Base-by-base conservation (phyloP, 1,139 yeast species). In the Zhuliangozyma blackwelliae region DNA sequence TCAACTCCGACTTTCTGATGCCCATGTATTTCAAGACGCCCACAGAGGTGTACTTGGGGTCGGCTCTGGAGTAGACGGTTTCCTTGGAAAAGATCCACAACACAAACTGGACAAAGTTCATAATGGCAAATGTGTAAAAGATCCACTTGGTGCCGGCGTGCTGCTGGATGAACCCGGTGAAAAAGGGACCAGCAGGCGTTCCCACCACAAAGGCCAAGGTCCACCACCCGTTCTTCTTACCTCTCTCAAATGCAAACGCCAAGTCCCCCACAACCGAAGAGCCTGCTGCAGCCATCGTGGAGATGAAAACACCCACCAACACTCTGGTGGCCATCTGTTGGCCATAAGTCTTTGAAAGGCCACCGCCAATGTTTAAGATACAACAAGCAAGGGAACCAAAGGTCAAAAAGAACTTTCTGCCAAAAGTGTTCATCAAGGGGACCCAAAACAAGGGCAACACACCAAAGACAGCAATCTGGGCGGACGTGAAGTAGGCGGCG, bases 171-270 rank as follows among this genome's bases (percentile, higher is more conserved):
- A 49, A 49, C 10, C 52, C 52, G 31, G 47, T 40, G 10, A 49
- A 28, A 33, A 49, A 46, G 7, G 52, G 50, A 16, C 52, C 52
- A 11, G 33, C 36, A 12, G 49, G 44, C 26, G 52, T 49, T 26
- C 52, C 52, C 22, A 47, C 32, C 30, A 46, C 41, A n/a, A 40
- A 39, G 9, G 42, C 49, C 8, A 47, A 12, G 11, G 49, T 41
- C 52, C 52, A 49, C 49, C 49, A 45, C 12, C 52, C 52, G 28
- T 47, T 49, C 33, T 47, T 46, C 33, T 41, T 38, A 10, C 52
- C 52, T 36, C 52, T 40, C 29, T 47, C 48, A 31, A 47, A 44
- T 20, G 44, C 33, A 28, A 48, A 48, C 9, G 51, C 40, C 28
- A 48, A 39, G 30, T 48, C 52, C 11, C 38, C 42, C 22, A 48